Conservation (phyloP, 1,284 basidiomycete genomes). For the Thelephora terrestris region DNA sequence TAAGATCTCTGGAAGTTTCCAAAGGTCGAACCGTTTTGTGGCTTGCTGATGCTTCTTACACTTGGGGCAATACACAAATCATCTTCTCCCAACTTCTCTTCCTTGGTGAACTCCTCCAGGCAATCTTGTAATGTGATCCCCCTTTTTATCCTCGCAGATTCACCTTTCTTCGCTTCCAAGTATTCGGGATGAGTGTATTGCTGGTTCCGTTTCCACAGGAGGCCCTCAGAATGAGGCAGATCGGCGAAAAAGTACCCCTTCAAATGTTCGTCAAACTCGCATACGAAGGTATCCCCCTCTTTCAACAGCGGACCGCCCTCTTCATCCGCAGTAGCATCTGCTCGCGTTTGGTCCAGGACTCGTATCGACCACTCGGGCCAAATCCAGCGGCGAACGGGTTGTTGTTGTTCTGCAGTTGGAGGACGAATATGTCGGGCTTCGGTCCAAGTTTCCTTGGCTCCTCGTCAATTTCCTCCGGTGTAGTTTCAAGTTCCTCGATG, state of each 20-base stretch:
- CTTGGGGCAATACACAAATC: conserved; percentile 94
- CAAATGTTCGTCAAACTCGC: conserved; percentile 75
- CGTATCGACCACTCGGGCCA: conserved; percentile 29
- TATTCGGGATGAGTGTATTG: conserved; percentile 70
- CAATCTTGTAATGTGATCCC: conserved; percentile 85
- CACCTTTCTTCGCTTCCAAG: conserved; percentile 39
- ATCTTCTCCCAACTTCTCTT: conserved; percentile 92
- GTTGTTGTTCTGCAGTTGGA: conserved; percentile 43
- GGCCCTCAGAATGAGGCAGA: neutral
- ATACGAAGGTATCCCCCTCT: conserved; percentile 70
- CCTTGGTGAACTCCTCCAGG: conserved; percentile 91
- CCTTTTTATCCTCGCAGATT: conserved; percentile 46
- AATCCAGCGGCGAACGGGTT: conserved; percentile 43
- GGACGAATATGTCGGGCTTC: conserved; percentile 52
- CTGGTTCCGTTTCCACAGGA: conserved; percentile 24
- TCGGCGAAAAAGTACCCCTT: conserved; percentile 71
- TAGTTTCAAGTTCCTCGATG: conserved; percentile 22
- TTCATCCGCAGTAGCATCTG: conserved; percentile 24
- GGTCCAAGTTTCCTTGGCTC: conserved; percentile 39
- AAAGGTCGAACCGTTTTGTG: conserved; percentile 96
- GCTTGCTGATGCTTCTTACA: conserved; percentile 99
- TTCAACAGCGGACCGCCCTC: conserved; percentile 39
- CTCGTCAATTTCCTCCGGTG: conserved; percentile 27
- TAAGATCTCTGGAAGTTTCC: conserved; percentile 95
- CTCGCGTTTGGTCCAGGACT: conserved; percentile 44